Percentiles rank a stretch among this genome's conserved stretches.
phyloP scores from a whole-genome alignment of 2,329 filamentous ascomycete genomes.

The Curvularia sp. region DNA sequence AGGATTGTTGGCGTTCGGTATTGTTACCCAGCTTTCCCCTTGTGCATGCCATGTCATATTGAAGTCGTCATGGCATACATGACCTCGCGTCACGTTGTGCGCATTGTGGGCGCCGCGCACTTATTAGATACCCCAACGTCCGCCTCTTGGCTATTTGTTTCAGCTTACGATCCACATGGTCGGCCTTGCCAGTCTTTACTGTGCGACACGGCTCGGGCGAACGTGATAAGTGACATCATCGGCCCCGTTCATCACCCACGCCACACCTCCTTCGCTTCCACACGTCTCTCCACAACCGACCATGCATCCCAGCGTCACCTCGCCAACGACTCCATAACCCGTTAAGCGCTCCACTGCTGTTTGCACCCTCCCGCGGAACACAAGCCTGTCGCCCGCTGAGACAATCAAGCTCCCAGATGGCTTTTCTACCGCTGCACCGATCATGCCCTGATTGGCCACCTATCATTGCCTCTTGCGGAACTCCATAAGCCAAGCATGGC shows the following conservation, averaged over 20 bases:
- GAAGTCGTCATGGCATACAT: slow-evolving; percentile 1
- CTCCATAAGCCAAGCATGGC: slow-evolving; percentile 20
- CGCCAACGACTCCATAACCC: slow-evolving; percentile 2
- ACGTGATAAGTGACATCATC: slow-evolving; percentile 29
- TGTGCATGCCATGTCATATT: slow-evolving; percentile 7
- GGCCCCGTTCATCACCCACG: slow-evolving; percentile 13
- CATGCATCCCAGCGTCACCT: slow-evolving; percentile 8
- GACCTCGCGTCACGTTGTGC: slow-evolving; percentile 3
- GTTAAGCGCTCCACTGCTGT: slow-evolving; percentile 6
- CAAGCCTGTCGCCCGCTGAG: neutral
- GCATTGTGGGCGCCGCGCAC: slow-evolving; percentile 9
- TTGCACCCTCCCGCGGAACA: slow-evolving; percentile 1
- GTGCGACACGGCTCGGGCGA: slow-evolving; percentile 17
- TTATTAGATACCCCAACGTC: slow-evolving; percentile 15
- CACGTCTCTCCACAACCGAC: slow-evolving; percentile 11
- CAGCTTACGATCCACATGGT: slow-evolving; percentile 7
- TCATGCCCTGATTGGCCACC: slow-evolving; percentile 24
- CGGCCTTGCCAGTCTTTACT: slow-evolving; percentile 9
- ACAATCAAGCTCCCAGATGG: slow-evolving; percentile 5
- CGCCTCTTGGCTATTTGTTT: slow-evolving; percentile 5
- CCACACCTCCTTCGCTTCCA: slow-evolving; percentile 17
- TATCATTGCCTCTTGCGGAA: slow-evolving; percentile 26
- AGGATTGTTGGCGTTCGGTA: slow-evolving; percentile 10
- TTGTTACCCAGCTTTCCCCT: slow-evolving; percentile 9
- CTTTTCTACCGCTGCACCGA: slow-evolving; percentile 6